A percentile compares a stretch with the other conserved stretches of the same genome.
Evolutionary conservation across 2,329 filamentous ascomycete genomes (phyloP).

Genomic region (Phaeomoniella chlamydospora): DNA sequence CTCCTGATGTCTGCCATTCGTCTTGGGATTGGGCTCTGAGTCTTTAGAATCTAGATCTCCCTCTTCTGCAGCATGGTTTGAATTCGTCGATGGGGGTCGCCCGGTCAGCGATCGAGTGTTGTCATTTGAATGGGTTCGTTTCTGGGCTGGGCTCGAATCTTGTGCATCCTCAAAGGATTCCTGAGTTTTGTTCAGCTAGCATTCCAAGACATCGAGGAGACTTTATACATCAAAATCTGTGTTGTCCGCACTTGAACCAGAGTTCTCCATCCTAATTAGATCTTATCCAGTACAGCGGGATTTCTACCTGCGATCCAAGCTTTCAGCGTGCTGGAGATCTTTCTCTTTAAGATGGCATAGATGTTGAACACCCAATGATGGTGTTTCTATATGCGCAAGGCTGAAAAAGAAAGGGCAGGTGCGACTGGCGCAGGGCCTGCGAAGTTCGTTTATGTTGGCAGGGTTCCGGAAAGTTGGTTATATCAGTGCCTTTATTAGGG

Average conservation of each 20-base stretch:
- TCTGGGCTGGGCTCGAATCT: constrained; percentile 34
- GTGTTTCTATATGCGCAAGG: too few relatives aligned
- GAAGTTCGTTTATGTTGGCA: too few relatives aligned
- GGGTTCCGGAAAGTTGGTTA: too few relatives aligned
- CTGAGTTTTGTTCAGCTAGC: constrained; percentile 24
- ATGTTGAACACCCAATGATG: too few relatives aligned
- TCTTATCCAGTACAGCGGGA: too few relatives aligned
- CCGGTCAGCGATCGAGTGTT: constrained; percentile 49
- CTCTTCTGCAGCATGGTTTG: constrained; percentile 20
- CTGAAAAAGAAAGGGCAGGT: too few relatives aligned
- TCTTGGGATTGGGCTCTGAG: constrained; percentile 1
- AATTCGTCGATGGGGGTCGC: constrained; percentile 23
- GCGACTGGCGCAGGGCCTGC: too few relatives aligned
- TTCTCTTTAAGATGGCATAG: too few relatives aligned
- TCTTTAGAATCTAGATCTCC: constrained; percentile 14
- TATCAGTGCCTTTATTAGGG: too few relatives aligned
- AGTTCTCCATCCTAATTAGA: constrained; percentile 13
- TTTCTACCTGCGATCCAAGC: too few relatives aligned
- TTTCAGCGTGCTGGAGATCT: too few relatives aligned
- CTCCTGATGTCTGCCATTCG: constrained; percentile 9
- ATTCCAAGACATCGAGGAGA: constrained; percentile 4
- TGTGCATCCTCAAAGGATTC: constrained; percentile 75
- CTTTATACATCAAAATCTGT: constrained; percentile 27
- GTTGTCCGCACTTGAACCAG: constrained; percentile 23
- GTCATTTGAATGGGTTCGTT: constrained; percentile 15